A percentile compares a stretch with the other conserved stretches of the same genome.
These are phyloP conservation scores for Plasmodium chabaudi DNA, from an alignment of 169 alveolate species.

Conservation along the genomic window DNA sequence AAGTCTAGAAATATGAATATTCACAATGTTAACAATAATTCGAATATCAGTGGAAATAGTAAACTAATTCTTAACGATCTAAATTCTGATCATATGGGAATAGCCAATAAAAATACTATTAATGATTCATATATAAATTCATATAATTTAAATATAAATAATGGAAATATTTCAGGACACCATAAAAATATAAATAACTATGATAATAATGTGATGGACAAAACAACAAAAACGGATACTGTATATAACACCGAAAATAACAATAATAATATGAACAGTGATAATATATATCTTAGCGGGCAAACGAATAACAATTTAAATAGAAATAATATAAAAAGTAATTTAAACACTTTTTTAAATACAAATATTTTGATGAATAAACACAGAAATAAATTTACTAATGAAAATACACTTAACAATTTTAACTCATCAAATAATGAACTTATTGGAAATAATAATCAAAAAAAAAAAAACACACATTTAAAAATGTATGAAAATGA, in stretches of 20 bases:
- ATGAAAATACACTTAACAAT: constrained; percentile 18
- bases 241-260: background rate
- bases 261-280: constrained; percentile 16
- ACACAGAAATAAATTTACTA: background rate
- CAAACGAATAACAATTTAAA: constrained; percentile 3
- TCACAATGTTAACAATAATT: constrained; percentile 13
- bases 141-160: too few relatives aligned
- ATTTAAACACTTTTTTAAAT: constrained; percentile 20
- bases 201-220: background rate
- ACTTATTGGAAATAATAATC: constrained; percentile 1
- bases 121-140: too few relatives aligned
- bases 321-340: constrained; percentile 7
- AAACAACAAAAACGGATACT: background rate
- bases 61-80: background rate
- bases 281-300: constrained; percentile 5
- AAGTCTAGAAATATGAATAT: constrained; percentile 34
- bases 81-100: too few relatives aligned
- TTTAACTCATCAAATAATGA: constrained; percentile 38
- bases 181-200: too few relatives aligned
- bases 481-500: background rate
- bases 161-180: too few relatives aligned
- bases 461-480: background rate
- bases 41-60: constrained; percentile 6
- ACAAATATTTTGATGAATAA: background rate
- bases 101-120: too few relatives aligned